A percentile compares a stretch with the other conserved stretches of the same genome.
Evolutionary conservation across 495 filamentous ascomycete genomes (phyloP).

Genomic region (Aspergillus asperescens): DNA sequence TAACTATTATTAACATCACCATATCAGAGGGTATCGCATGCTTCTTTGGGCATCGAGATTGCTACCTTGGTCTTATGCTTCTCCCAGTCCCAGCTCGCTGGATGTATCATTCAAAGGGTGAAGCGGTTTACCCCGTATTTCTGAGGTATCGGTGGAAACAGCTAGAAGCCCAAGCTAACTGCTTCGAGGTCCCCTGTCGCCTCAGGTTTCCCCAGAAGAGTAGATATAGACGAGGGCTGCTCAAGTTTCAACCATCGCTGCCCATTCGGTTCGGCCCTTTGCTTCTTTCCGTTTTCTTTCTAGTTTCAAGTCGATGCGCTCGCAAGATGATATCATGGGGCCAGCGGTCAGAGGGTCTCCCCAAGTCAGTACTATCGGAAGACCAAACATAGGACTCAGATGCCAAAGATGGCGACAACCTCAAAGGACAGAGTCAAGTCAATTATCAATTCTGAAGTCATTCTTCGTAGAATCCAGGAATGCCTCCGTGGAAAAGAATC

Average conservation of each 20-base stretch:
- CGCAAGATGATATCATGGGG: constrained; percentile 4
- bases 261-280: background rate
- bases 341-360: background rate
- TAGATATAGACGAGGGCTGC: constrained; percentile 7
- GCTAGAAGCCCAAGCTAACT: background rate
- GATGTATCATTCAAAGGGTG: too few relatives aligned
- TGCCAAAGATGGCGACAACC: background rate
- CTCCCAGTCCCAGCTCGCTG: too few relatives aligned
- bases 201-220: constrained; percentile 3
- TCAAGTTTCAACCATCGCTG: background rate
- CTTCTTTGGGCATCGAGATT: constrained; percentile 1
- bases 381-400: too few relatives aligned
- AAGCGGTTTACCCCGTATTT: background rate
- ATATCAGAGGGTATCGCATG: background rate
- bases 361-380: too few relatives aligned
- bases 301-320: background rate
- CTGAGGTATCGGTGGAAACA: background rate
- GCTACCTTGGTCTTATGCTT: too few relatives aligned
- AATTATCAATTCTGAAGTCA: background rate
- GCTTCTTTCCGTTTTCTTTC: background rate
- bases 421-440: background rate
- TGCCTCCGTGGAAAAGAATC: too few relatives aligned
- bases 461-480: too few relatives aligned
- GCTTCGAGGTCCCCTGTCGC: background rate
- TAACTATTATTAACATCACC: constrained; percentile 2